Conservation (phyloP, 257 asterid genomes). For the Thymus quinquecostatus region DNA sequence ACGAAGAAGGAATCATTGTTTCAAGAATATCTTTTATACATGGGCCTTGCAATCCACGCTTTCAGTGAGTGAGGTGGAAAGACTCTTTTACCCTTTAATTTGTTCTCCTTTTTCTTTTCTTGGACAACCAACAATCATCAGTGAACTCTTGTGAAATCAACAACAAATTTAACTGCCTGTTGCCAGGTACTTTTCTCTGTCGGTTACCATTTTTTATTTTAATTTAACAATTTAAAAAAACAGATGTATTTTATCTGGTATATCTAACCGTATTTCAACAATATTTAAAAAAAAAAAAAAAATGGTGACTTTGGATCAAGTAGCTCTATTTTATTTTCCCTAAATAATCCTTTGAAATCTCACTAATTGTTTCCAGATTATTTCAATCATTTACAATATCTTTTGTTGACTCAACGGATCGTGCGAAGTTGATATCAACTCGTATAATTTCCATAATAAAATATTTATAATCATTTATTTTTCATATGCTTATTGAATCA, state of each 20-base stretch:
- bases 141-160: slow-evolving; percentile 24
- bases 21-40: background rate
- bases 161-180: slow-evolving; percentile 27
- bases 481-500: no score
- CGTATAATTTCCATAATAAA: background rate
- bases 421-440: slow-evolving; percentile 1
- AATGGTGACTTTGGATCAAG: background rate
- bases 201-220: background rate
- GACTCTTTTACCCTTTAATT: background rate
- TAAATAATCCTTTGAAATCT: background rate
- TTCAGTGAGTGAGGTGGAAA: background rate
- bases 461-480: no score
- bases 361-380: background rate
- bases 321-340: no score
- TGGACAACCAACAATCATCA: slow-evolving; percentile 25
- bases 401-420: slow-evolving; percentile 20
- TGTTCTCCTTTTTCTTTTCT: slow-evolving; percentile 6
- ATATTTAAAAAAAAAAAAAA: background rate
- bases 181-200: slow-evolving; percentile 26
- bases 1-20: no score
- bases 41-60: slow-evolving; percentile 35
- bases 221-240: background rate
- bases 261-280: no score
- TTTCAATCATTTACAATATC: slow-evolving; percentile 4
- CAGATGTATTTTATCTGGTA: background rate